Evolutionary conservation across 345 rosid genomes (phyloP), one percentile per base, ranked within the genome.

Genomic region (Eucalyptus cloeziana): DNA sequence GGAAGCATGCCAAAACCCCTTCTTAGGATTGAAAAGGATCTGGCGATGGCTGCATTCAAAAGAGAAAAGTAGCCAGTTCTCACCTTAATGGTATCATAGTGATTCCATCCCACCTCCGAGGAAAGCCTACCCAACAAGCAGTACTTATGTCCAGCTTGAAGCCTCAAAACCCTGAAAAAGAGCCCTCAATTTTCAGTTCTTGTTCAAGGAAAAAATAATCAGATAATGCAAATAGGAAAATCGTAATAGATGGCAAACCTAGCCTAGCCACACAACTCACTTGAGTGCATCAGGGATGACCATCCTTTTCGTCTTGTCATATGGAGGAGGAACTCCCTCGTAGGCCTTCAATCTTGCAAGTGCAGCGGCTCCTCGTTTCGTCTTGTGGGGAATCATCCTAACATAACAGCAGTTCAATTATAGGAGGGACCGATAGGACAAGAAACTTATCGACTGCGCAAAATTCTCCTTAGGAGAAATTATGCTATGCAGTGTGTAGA

Each of bases 251-350:
- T 64, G 76, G 19, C 0, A 64, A 64, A 64, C 76, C 76, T 64
- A 0, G 76, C 40, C 76, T 64, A 14, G 40, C 76, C 76, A 64
- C 2, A 64, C 40, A 64, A 79, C 90, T 90, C 85, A 97, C 97
- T 95, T 96, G 87, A 97, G 97, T 76, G 99, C 97, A 92, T 97
- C 99, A 10, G 99, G 99, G 58, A 96, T 92, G 69, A 95, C 98
- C 98, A 97, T 97, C 87, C 96, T 95, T 95, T 97, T 97, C 44
- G 88, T 91, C 93, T 94, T 97, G 90, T 97, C 98, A 89, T 93
- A 95, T 10, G 98, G 98, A n/a, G 97, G 92, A 10, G 99, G 99
- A 43, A 97, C 87, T 49, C 96, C 99, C 50, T 96, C 97, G 87
- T 93, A 97, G 30, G 89, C 96, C 95, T 95, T 97, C 94, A 95